A percentile compares a stretch with the other conserved stretches of the same genome.
Evolutionary conservation across 805 yeast species (phyloP).

Genomic region (Zygosaccharomyces bisporus): DNA sequence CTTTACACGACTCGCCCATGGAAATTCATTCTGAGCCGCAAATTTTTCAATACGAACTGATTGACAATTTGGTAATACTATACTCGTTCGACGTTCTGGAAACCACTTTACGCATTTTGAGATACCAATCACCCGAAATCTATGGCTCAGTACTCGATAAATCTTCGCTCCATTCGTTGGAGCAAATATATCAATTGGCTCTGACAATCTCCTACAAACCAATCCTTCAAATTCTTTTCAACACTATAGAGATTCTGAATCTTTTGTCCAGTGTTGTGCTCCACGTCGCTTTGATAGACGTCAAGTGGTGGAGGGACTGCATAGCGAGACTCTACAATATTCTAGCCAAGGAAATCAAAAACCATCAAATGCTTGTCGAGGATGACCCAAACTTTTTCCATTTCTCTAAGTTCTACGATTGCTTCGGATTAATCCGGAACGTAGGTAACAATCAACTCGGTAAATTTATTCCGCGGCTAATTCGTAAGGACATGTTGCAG

Average conservation of each 20-base stretch:
- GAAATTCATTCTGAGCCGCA: constrained; percentile 30
- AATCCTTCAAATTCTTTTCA: constrained; percentile 49
- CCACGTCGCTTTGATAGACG: constrained; percentile 5
- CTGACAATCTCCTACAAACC: constrained; percentile 47
- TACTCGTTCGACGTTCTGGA: constrained; percentile 58
- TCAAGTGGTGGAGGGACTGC: constrained; percentile 31
- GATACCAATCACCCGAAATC: constrained; percentile 17
- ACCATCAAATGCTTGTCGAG: constrained; percentile 10
- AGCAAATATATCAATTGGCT: constrained; percentile 36
- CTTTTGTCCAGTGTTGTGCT: constrained; percentile 37
- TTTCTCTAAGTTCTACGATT: constrained; percentile 19
- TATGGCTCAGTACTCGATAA: constrained; percentile 23
- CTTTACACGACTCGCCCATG: constrained; percentile 21
- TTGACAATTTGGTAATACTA: constrained; percentile 49
- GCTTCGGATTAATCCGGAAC: constrained; percentile 28
- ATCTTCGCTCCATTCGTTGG: constrained; percentile 27
- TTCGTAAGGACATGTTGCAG: constrained; percentile 22
- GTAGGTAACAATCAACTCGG: constrained; percentile 29
- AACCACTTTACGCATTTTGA: constrained; percentile 34
- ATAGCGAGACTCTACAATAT: constrained; percentile 24
- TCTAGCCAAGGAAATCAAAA: constrained; percentile 21
- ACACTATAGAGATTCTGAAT: constrained; percentile 50
- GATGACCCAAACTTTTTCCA: constrained; percentile 7
- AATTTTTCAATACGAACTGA: constrained; percentile 43
- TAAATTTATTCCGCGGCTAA: constrained; percentile 21